phyloP scores from a whole-genome alignment of 768 basidiomycete genomes.

The Mycena latifolia region DNA sequence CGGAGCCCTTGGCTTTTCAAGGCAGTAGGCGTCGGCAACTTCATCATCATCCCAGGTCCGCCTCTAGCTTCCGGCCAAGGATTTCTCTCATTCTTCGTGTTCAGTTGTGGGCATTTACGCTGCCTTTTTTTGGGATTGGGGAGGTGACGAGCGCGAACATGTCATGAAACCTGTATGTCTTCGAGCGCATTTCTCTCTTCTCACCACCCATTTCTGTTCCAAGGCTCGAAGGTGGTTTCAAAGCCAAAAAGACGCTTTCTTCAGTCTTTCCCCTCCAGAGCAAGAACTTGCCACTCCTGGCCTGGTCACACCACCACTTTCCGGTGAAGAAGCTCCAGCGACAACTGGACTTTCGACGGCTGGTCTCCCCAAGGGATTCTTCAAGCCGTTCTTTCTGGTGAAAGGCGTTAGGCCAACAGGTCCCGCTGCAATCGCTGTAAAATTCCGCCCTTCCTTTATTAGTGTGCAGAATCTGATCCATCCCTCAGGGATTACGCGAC shows the following conservation, averaged over 20 bases:
- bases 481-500: slow-evolving; percentile 27
- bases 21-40: slow-evolving; percentile 33
- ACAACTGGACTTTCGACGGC: slow-evolving; percentile 23
- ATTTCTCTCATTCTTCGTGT: not conserved
- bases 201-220: not conserved
- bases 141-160: slow-evolving; percentile 58
- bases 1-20: slow-evolving; percentile 34
- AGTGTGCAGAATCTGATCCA: not conserved
- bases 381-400: slow-evolving; percentile 36
- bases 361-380: slow-evolving; percentile 33
- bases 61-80: not conserved
- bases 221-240: slow-evolving; percentile 61
- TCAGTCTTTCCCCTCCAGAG: slow-evolving; percentile 59
- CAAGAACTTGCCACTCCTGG: slow-evolving; percentile 38
- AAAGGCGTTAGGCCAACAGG: slow-evolving; percentile 24
- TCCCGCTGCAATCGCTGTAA: slow-evolving; percentile 32
- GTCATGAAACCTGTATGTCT: slow-evolving; percentile 59
- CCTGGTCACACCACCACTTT: not conserved
- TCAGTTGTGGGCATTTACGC: slow-evolving; percentile 34
- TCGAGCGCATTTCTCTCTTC: not conserved
- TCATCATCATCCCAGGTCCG: slow-evolving; percentile 33
- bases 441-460: not conserved
- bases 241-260: slow-evolving; percentile 54
- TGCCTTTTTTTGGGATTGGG: slow-evolving; percentile 34
- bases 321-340: not conserved